Evolutionary conservation across 805 yeast species (phyloP).

Genomic region (Nakazawaea holstii): DNA sequence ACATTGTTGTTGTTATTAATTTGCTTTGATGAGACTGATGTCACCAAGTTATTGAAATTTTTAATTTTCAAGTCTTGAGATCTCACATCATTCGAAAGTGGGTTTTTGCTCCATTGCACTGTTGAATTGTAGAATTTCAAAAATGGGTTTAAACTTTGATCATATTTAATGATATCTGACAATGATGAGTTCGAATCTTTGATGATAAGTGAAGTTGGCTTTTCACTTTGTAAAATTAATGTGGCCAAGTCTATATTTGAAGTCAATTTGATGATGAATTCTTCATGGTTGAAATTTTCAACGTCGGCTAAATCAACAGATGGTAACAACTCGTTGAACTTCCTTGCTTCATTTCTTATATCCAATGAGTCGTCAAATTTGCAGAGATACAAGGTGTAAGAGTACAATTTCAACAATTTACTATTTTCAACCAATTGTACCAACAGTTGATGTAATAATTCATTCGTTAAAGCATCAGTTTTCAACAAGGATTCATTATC

Average conservation of each 20-base stretch:
- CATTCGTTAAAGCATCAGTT: conserved; percentile 11
- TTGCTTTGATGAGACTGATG: conserved; percentile 5
- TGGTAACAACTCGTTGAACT: conserved; percentile 57
- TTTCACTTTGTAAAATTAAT: conserved; percentile 71
- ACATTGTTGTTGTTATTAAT: background rate
- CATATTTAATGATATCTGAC: conserved; percentile 11
- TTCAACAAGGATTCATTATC: conserved; percentile 13
- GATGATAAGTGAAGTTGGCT: conserved; percentile 31
- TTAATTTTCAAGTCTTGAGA: background rate
- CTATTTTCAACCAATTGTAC: conserved; percentile 14
- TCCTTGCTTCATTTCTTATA: conserved; percentile 80
- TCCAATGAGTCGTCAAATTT: conserved; percentile 73
- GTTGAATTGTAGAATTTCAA: conserved; percentile 3
- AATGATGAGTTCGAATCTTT: background rate
- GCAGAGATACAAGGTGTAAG: conserved; percentile 55
- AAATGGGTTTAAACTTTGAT: conserved; percentile 11
- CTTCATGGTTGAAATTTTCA: conserved; percentile 13
- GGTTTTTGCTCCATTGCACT: conserved; percentile 2
- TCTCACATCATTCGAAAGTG: conserved; percentile 4
- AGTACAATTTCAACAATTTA: conserved; percentile 43
- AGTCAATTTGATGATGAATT: conserved; percentile 14
- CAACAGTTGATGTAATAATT: conserved; percentile 2
- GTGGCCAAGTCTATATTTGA: conserved; percentile 54
- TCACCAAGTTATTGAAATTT: background rate
- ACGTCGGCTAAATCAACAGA: conserved; percentile 14